Evolutionary conservation across 495 filamentous ascomycete species (phyloP).

Genomic region (Penicillium macrosclerotiorum): DNA sequence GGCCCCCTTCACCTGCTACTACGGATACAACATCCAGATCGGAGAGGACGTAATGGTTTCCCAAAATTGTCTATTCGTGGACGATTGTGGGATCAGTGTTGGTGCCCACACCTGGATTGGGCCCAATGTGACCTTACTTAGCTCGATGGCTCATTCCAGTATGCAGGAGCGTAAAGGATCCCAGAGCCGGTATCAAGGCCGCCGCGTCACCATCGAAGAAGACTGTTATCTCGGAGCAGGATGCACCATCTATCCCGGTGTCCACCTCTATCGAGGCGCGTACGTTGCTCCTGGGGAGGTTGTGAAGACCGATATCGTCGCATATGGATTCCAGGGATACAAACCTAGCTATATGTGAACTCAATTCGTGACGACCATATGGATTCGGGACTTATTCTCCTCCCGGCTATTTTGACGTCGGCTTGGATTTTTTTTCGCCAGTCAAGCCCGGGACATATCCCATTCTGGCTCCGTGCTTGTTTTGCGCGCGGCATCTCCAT

Average conservation of each 20-base stretch:
- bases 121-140: constrained; percentile 84
- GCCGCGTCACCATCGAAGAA: constrained; percentile 76
- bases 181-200: constrained; percentile 68
- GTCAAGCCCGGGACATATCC: neutral
- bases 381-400: neutral
- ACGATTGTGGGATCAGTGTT: constrained; percentile 71
- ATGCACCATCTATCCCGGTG: constrained; percentile 72
- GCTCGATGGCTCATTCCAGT: constrained; percentile 71
- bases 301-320: constrained; percentile 44
- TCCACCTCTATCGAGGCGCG: constrained; percentile 39
- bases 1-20: constrained; percentile 89
- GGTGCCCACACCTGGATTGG: constrained; percentile 78
- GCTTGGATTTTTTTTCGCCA: neutral
- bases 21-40: constrained; percentile 90
- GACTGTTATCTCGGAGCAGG: constrained; percentile 88
- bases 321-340: constrained; percentile 45
- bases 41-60: constrained; percentile 85
- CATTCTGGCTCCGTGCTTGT: too few relatives aligned
- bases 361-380: neutral
- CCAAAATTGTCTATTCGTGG: constrained; percentile 82
- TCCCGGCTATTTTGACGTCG: neutral
- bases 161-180: constrained; percentile 72
- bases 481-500: too few relatives aligned
- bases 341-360: constrained; percentile 47
- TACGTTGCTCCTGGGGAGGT: constrained; percentile 48